Percentiles rank a stretch among this genome's conserved stretches.
Conservation (phyloP, 495 filamentous ascomycete genomes). For the Talaromyces nanjingensis region DNA sequence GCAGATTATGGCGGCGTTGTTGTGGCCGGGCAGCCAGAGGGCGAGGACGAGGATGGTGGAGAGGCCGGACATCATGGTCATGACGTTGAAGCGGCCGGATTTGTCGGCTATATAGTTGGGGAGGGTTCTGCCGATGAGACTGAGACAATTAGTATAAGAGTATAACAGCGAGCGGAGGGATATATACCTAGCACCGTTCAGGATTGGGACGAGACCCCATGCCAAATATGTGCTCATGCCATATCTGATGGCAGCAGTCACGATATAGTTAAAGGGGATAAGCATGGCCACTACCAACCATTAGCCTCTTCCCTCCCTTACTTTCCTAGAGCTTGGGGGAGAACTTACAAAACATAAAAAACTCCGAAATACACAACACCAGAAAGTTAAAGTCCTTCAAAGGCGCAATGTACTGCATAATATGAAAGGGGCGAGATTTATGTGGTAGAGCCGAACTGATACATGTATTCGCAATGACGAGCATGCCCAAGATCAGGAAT, state of each 20-base stretch:
- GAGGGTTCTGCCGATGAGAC: slow-evolving; percentile 24
- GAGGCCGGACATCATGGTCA: slow-evolving; percentile 15
- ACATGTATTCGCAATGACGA: slow-evolving; percentile 56
- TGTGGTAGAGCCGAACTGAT: slow-evolving; percentile 59
- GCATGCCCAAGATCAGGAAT: slow-evolving; percentile 61
- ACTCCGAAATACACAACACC: slow-evolving; percentile 57
- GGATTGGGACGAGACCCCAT: slow-evolving; percentile 59
- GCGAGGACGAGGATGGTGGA: slow-evolving; percentile 23
- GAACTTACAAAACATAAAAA: slow-evolving; percentile 57
- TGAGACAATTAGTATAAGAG: background rate
- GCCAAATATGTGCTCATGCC: slow-evolving; percentile 54
- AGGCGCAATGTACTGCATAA: slow-evolving; percentile 52
- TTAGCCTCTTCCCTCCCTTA: slow-evolving; percentile 18
- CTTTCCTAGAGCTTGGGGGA: slow-evolving; percentile 62
- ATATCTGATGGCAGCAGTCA: slow-evolving; percentile 41
- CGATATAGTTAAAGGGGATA: slow-evolving; percentile 67
- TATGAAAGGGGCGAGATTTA: slow-evolving; percentile 40
- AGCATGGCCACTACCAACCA: slow-evolving; percentile 35
- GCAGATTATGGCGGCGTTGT: slow-evolving; percentile 18
- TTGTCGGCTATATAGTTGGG: slow-evolving; percentile 22
- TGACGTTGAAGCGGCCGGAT: slow-evolving; percentile 30
- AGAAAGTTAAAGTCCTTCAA: slow-evolving; percentile 57
- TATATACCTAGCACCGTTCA: slow-evolving; percentile 59
- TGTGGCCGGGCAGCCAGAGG: slow-evolving; percentile 24
- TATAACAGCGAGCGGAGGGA: background rate